These are phyloP conservation scores for Trichoderma virens DNA, from an alignment of 495 filamentous ascomycete genomes.

Conservation along the genomic window DNA sequence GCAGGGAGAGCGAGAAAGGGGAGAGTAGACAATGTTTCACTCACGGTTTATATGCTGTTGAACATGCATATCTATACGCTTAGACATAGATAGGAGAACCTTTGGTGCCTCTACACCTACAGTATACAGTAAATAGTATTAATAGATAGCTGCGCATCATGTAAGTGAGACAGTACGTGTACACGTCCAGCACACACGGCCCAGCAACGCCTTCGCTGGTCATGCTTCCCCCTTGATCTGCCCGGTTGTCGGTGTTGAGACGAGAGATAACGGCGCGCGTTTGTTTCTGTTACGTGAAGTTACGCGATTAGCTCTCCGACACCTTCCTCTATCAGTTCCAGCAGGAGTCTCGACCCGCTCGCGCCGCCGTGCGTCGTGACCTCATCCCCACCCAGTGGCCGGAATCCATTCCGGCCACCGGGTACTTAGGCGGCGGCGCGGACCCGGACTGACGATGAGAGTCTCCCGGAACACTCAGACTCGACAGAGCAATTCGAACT, in stretches of 20 bases:
- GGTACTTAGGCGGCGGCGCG: conserved; percentile 42
- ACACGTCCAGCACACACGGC: neutral
- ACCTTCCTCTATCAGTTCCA: conserved; percentile 1
- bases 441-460: conserved; percentile 20
- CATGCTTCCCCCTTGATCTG: neutral
- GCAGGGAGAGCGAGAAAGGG: too few species aligned
- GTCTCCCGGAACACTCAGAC: conserved; percentile 11
- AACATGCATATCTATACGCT: too few species aligned
- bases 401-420: conserved; percentile 57
- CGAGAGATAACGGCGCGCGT: neutral
- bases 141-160: too few species aligned
- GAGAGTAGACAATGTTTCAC: too few species aligned
- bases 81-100: too few species aligned
- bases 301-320: neutral
- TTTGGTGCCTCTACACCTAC: too few species aligned
- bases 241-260: neutral
- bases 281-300: conserved; percentile 10
- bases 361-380: neutral
- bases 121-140: too few species aligned
- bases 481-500: neutral
- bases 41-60: too few species aligned
- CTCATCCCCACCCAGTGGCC: conserved; percentile 32
- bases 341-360: conserved; percentile 5
- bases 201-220: neutral
- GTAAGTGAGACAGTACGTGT: neutral